Evolutionary conservation across 164 flowering plant species (phyloP), one percentile per base, ranked within the genome.

Genomic region (Pachysandra terminalis): DNA sequence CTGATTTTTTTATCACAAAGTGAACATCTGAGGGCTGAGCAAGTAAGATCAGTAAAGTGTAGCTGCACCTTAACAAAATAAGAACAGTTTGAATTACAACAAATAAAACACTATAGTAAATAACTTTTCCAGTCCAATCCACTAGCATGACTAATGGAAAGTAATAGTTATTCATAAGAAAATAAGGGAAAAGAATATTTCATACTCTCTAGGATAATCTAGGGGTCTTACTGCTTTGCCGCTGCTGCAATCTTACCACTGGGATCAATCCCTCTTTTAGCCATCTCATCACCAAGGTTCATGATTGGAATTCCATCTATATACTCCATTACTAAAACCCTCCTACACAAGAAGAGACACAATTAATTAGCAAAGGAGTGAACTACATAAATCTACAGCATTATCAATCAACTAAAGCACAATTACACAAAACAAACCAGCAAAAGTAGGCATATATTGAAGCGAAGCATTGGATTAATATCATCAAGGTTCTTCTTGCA

Each of bases 191-290:
- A 68, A 65, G 68, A 64, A 64, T 54, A 79, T 41, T 57, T 59
- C 79, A 80, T 78, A 77, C 75, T 74, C 73, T 75, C 79, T 64
- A 71, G 76, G 70, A 75, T 68, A 71, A 75, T 73, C 75, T 55
- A 81, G 74, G 74, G 59, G 57, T 75, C 95, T 91, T 91, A 95
- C 98, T 89, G 90, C 85, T 95, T 95, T 79, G 96, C 97, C 24
- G 75, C 83, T 35, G 83, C 78, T 62, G 97, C 98, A 69, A 88
- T 52, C 82, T 84, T 90, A 74, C 96, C 86, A 78, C 66, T 75
- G 51, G 96, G 94, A 74, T 89, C 74, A 71, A 91, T 83, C 75
- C 97, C 98, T 81, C 96, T 81, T 69, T 87, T 91, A 67, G 88
- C 94, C 19, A 95, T 91, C 76, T 90, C 98, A 68, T 89, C 88